Evolutionary conservation across 768 basidiomycete genomes (phyloP).

Genomic region (Leccinellum rugosiceps): DNA sequence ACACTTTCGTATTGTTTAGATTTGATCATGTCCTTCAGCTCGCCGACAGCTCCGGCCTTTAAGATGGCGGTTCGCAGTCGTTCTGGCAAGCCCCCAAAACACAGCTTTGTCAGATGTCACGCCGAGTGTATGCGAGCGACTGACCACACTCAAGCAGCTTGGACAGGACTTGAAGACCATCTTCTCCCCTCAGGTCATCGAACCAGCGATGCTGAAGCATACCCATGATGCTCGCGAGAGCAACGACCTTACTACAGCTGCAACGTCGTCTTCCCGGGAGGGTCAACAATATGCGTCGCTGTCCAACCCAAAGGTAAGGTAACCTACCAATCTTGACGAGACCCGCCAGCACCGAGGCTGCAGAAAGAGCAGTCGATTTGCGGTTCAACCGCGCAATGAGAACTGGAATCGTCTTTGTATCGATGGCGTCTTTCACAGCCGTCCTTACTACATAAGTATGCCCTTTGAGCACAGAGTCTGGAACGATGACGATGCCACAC

Average conservation of each 20-base stretch:
- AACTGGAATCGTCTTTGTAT: slow-evolving; percentile 8
- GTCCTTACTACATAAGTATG: neutral
- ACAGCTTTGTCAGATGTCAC: no score
- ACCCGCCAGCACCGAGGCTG: slow-evolving; percentile 14
- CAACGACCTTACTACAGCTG: neutral
- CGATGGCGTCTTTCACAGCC: slow-evolving; percentile 15
- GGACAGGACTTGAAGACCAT: no score
- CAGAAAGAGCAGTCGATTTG: slow-evolving; percentile 17
- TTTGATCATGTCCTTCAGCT: slow-evolving; percentile 14
- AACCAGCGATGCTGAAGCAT: no score
- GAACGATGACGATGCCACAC: neutral
- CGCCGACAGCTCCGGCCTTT: slow-evolving; percentile 9
- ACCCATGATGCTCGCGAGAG: no score
- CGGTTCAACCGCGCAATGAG: slow-evolving; percentile 17
- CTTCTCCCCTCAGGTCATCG: no score
- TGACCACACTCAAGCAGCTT: no score
- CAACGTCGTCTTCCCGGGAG: slow-evolving; percentile 15
- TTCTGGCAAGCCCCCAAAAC: no score
- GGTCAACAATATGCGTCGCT: neutral
- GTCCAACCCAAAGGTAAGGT: neutral
- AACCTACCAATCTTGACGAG: slow-evolving; percentile 21
- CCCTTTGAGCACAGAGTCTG: neutral
- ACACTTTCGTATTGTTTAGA: slow-evolving; percentile 1
- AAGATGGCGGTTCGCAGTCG: no score
- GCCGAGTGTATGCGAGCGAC: no score